These are phyloP conservation scores for Amylostereum chailletii DNA, from an alignment of 1,284 basidiomycete species.

Conservation along the genomic window DNA sequence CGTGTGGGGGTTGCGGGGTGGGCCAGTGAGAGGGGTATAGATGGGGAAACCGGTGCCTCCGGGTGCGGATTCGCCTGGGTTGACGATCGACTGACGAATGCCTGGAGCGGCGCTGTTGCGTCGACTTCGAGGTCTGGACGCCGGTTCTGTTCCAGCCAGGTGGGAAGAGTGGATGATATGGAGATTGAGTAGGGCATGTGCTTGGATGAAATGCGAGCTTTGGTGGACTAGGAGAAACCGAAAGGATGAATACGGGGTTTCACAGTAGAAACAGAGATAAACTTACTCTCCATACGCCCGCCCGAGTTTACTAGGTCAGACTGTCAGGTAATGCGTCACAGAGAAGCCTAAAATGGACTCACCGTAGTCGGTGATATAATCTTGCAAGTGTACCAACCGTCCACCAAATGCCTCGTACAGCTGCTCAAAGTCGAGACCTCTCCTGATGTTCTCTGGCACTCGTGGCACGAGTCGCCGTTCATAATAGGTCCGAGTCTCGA, in stretches of 20 bases:
- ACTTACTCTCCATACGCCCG: constrained; percentile 32
- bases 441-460: constrained; percentile 48
- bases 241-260: not conserved
- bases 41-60: constrained; percentile 46
- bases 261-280: too few species aligned
- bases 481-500: constrained; percentile 60
- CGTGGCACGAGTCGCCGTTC: constrained; percentile 49
- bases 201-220: constrained; percentile 70
- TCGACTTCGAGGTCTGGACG: constrained; percentile 10
- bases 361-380: constrained; percentile 68
- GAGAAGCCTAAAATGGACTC: constrained; percentile 7
- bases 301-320: constrained; percentile 22
- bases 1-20: constrained; percentile 24
- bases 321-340: not conserved
- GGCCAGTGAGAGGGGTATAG: constrained; percentile 41
- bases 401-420: constrained; percentile 76
- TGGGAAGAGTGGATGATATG: constrained; percentile 71
- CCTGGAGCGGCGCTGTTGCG: constrained; percentile 9
- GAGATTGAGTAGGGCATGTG: constrained; percentile 62
- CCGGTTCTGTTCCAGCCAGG: constrained; percentile 16
- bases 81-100: constrained; percentile 10
- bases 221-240: constrained; percentile 43
- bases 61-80: constrained; percentile 10
- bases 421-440: constrained; percentile 55
- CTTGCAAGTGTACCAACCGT: constrained; percentile 72